Percentiles rank a stretch among this genome's conserved stretches.
These are phyloP conservation scores for Cyclotella baltica DNA, from an alignment of 108 stramenopile species.

Conservation along the genomic window DNA sequence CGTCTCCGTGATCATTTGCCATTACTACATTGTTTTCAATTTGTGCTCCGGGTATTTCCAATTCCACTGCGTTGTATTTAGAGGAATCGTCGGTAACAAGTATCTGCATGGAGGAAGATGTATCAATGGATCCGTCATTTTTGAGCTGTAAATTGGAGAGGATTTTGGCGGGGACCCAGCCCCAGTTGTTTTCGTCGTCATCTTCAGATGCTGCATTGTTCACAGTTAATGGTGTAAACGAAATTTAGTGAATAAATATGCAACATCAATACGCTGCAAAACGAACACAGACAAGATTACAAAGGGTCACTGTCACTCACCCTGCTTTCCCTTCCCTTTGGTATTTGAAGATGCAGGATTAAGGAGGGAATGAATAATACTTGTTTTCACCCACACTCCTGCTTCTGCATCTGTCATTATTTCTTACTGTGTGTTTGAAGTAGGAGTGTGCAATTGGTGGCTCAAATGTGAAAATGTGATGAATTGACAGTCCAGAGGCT, in stretches of 20 bases:
- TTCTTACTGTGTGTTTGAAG: not conserved
- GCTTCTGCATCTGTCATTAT: conserved; percentile 4
- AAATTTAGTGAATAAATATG: not conserved
- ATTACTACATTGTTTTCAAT: conserved; percentile 33
- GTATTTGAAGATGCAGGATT: conserved; percentile 4
- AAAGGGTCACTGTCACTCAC: not conserved
- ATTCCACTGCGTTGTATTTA: conserved; percentile 11
- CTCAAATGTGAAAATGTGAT: too few relatives aligned
- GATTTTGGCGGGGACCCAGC: conserved; percentile 41
- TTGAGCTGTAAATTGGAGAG: conserved; percentile 1
- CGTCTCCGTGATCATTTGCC: conserved; percentile 42
- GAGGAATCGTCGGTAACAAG: conserved; percentile 27
- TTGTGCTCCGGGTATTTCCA: conserved; percentile 20
- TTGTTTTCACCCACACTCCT: conserved; percentile 20
- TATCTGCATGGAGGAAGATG: conserved; percentile 8
- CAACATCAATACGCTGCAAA: too few relatives aligned
- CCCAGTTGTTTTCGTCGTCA: conserved; percentile 37
- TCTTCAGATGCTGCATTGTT: not conserved
- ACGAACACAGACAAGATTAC: not conserved
- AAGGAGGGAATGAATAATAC: conserved; percentile 11
- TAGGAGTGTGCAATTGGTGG: too few relatives aligned
- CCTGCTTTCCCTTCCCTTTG: not conserved
- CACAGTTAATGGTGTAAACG: too few relatives aligned
- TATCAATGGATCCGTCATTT: conserved; percentile 8
- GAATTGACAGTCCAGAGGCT: too few relatives aligned